These are phyloP conservation scores for Alternaria postmessia DNA, from an alignment of 2,329 filamentous ascomycete species.

Conservation along the genomic window DNA sequence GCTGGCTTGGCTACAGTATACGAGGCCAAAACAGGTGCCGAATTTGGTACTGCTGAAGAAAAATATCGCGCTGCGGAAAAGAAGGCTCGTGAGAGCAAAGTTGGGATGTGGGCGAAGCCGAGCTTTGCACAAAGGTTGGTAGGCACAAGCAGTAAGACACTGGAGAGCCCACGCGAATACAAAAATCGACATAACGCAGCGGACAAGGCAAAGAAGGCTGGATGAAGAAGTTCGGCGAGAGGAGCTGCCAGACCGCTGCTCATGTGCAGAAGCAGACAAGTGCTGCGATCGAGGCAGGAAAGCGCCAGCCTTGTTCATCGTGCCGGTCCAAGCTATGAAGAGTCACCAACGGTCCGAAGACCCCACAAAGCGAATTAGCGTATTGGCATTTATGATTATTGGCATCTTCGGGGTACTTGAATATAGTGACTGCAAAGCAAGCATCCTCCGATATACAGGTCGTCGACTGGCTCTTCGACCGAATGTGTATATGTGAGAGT, in stretches of 20 bases:
- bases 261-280: conserved; percentile 1
- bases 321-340: conserved; percentile 3
- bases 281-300: conserved; percentile 10
- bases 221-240: conserved; percentile 13
- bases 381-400: conserved; percentile 4
- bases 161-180: conserved; percentile 87
- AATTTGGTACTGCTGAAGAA: conserved; percentile 76
- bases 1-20: conserved; percentile 88
- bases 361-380: conserved; percentile 13
- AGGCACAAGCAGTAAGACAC: conserved; percentile 60
- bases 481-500: background rate
- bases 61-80: conserved; percentile 72
- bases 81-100: conserved; percentile 51
- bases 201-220: conserved; percentile 50
- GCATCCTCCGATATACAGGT: background rate
- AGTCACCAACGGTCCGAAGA: conserved; percentile 14
- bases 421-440: background rate
- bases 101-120: conserved; percentile 72
- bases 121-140: conserved; percentile 51
- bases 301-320: conserved; percentile 7
- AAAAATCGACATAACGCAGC: conserved; percentile 68
- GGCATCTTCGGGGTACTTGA: background rate
- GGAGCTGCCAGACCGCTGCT: background rate
- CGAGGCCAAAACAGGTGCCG: conserved; percentile 87
- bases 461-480: conserved; percentile 5